Base-by-base conservation (phyloP, 116 monocot species). In the Posidonia oceanica region DNA sequence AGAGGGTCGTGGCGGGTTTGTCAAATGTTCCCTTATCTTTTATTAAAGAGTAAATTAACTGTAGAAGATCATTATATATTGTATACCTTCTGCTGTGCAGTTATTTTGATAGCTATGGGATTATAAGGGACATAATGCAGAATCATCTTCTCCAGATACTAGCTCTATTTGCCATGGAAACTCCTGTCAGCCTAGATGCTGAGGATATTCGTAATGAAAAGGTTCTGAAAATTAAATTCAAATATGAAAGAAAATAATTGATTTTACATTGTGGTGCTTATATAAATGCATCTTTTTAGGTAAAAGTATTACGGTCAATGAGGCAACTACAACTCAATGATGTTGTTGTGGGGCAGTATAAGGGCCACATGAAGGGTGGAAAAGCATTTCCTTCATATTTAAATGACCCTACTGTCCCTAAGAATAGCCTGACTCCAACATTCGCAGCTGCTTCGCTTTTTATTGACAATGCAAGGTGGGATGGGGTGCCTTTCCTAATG, bases 41-140 rank as follows among this genome's bases (percentile, higher is more conserved):
- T 61, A 14, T 2, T 17, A 17, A 60, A 21, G 7, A 38, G 21
- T 37, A 36, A 18, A 37, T 17, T 36, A 61, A 61, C 36, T 22
- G 61, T 20, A 61, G 61, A 61, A 61, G 23, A 42, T 44, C 0
- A 65, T 18, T 20, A 15, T 20, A 40, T 18, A n/a, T 7, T 41
- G 8, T n/a, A 55, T 38, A n/a, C 53, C 18, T 70, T 48, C 64
- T 40, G 0, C 63, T 36, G 11, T 73, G 70, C 77, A 86, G 86
- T 38, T 86, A 86, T 72, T 86, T 86, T 63, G 86, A 86, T 73
- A 86, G 72, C 75, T 82, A 86, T 75, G 86, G 86, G 10, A 86
- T 86, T 66, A 86, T 86, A 64, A 52, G 86, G 15, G 86, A 86
- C 69, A 86, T 86, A 63, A 86, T 86, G 86, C 86, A 86, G 77